Evolutionary conservation across 2,329 filamentous ascomycete genomes (phyloP).

Genomic region (Fusarium pseudograminearum): DNA sequence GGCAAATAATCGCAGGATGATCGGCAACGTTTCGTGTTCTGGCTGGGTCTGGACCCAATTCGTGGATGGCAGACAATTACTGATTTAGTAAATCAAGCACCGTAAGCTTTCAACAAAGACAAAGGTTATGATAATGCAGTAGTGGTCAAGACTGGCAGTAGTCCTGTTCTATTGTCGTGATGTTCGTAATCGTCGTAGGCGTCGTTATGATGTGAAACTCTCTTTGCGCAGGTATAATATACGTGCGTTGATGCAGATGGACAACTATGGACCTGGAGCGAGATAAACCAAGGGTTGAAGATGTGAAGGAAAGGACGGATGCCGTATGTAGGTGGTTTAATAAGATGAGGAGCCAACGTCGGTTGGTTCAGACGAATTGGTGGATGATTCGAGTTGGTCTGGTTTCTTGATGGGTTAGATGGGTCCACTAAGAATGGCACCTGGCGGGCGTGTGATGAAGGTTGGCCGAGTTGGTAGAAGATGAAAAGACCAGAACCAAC

Average conservation of each 20-base stretch:
- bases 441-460: constrained; percentile 9
- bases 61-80: constrained; percentile 30
- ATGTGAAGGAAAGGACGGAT: neutral
- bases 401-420: constrained; percentile 24
- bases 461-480: constrained; percentile 6
- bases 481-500: constrained; percentile 20
- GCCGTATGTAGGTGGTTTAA: constrained; percentile 8
- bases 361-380: constrained; percentile 33
- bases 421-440: constrained; percentile 37
- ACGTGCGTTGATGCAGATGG: neutral
- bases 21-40: constrained; percentile 30
- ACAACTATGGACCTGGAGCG: neutral
- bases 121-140: constrained; percentile 1
- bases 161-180: constrained; percentile 37
- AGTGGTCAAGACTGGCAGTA: constrained; percentile 23
- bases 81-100: constrained; percentile 5
- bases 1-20: constrained; percentile 36
- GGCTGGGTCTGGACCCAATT: constrained; percentile 17
- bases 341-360: constrained; percentile 24
- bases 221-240: constrained; percentile 4
- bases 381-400: constrained; percentile 32
- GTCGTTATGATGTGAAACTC: constrained; percentile 33
- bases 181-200: constrained; percentile 40
- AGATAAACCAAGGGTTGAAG: constrained; percentile 17
- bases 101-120: constrained; percentile 10